Evolutionary conservation across 495 filamentous ascomycete genomes (phyloP), one percentile per base, ranked within the genome.

Genomic region (Hapsidospora chrysogenum): DNA sequence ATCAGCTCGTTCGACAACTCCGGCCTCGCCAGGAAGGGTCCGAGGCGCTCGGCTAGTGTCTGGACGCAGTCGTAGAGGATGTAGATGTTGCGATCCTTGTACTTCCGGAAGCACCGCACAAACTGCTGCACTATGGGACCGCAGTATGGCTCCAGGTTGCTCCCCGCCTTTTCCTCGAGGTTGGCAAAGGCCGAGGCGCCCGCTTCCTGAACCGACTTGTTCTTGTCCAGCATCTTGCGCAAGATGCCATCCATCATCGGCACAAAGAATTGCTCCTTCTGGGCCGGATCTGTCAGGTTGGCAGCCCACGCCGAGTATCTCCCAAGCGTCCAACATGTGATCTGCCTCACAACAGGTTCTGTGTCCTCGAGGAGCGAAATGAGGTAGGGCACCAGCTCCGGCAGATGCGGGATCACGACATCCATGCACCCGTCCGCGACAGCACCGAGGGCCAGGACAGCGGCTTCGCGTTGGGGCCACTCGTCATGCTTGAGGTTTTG

Each of bases 1-100:
- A 99, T 99, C 39, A 99, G 64, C 39, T 85, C 68, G 39, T 79
- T 70, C 27, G 86, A 74, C 4, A 92, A 66, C 36, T 85, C 71
- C 3, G 82, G 79, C 44, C 74, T 66, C 8, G 82, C 74, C 29
- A 99, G 60, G 29, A 78, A 72, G 13, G 72, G 72, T 33, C 83
- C 80, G 31, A 96, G 79, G 52, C 85, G 78, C 50, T 99, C 92
- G 10, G 89, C 89, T 26, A 99, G 62, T 0, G 92, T 96, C 57
- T 99, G 89, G 31, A 99, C 81, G 57, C 89, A 99, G 60, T 96
- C 92, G 57, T 99, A 99, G 23, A 99, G 74, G 38, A 96, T 85
- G 60, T 87, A 95, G 74, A 94, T 94, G 62, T 99, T 99, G 33
- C 83, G 75, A 52, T 96, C 87, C 64, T 99, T 95, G 70, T 96